Base-by-base conservation (phyloP, 495 filamentous ascomycete genomes). In the Staphylotrichum longicolle region DNA sequence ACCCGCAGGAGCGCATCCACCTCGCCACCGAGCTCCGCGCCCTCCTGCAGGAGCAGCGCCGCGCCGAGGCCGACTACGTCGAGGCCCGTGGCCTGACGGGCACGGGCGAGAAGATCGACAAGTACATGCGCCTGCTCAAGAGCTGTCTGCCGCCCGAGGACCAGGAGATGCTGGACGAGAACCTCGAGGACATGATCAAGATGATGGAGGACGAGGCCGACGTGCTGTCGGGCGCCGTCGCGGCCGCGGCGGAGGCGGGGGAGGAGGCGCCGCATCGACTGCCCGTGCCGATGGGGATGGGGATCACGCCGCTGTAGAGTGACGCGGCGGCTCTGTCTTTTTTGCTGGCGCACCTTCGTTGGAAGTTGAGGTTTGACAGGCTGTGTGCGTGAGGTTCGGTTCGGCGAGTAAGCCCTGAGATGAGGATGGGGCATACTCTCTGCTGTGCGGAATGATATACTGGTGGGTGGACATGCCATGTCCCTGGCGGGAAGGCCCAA, bases 181-280 rank as follows among this genome's bases (percentile, higher is more conserved):
- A 79, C 42, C 63, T 81, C 30, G 78, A 80, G 35, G 77, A 76
- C 47, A 67, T 81, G 54, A 80, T 81, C 66, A 70, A 73, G 57
- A 77, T 81, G 75, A 81, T 81, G 79, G 76, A 81, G 66, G 77
- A 80, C 61, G 76, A 81, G 54, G 64, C 27, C 2, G 57, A 68
- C 8, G 66, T 40, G 34, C 9, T 41, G n/a, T 20, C 63, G 27
- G 49, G 37, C 5, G 46, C 39, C 3, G 47, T 14, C 5, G 47
- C 3, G 2, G 44, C 30, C 10, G 48, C 48, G 8, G 46, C 1
- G 46, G 46, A 7, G 46, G 46, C 7, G 5, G 46, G 15, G 9
- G 53, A 5, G 10, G 39, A 39, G 10, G 27, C 20, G 10, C 9
- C 9, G 35, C 35, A 3, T 37, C 35, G 15, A 37, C 27, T 44